Conservation (phyloP, 2,329 filamentous ascomycete species). For the Clonostachys sp. region DNA sequence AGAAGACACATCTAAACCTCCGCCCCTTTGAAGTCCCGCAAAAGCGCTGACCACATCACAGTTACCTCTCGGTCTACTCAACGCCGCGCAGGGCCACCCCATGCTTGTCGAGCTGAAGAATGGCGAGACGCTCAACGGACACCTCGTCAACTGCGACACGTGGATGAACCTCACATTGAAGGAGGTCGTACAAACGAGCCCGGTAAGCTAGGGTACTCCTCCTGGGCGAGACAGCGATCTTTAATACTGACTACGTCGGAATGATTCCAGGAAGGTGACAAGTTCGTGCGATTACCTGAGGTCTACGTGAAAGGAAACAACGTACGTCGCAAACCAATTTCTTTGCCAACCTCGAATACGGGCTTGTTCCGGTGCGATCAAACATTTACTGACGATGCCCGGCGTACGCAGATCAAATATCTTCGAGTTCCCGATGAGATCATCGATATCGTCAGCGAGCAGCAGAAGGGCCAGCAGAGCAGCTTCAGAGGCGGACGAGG, state of each 20-base stretch:
- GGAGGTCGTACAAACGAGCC: constrained; percentile 94
- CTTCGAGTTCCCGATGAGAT: constrained; percentile 95
- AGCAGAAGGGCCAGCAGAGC: constrained; percentile 68
- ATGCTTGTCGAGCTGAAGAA: constrained; percentile 98
- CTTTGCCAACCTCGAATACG: too few species aligned
- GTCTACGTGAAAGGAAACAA: constrained; percentile 98
- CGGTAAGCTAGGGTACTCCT: constrained; percentile 40
- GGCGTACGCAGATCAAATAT: constrained; percentile 79
- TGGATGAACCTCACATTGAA: constrained; percentile 99
- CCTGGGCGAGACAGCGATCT: background rate
- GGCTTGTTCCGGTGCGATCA: background rate
- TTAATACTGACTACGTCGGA: too few species aligned
- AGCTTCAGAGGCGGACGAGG: constrained; percentile 63
- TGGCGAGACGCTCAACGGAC: constrained; percentile 94
- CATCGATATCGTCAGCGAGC: constrained; percentile 88
- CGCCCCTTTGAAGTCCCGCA: background rate
- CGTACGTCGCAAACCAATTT: constrained; percentile 38
- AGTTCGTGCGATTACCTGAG: constrained; percentile 86
- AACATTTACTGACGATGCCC: background rate
- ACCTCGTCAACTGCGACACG: constrained; percentile 94
- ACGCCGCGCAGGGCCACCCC: constrained; percentile 92
- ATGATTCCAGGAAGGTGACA: constrained; percentile 70
- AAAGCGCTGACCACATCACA: constrained; percentile 18
- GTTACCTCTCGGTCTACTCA: constrained; percentile 78
- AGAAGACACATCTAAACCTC: too few species aligned